phyloP scores from a whole-genome alignment of 192 early-diverging fungal species.

The Podila verticillata region DNA sequence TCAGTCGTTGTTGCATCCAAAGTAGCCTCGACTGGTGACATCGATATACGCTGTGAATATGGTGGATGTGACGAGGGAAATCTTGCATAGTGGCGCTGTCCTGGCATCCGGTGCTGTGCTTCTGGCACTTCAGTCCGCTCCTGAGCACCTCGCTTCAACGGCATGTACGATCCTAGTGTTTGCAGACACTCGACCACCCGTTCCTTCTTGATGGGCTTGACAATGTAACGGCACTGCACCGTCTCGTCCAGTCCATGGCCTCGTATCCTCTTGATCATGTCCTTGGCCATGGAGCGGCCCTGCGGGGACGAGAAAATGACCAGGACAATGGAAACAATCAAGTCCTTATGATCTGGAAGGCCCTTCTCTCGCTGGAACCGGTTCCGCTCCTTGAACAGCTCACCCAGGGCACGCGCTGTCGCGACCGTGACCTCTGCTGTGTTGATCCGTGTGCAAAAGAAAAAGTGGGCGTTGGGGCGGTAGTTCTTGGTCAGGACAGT shows the following conservation, averaged over 20 bases:
- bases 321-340: slow-evolving; percentile 39
- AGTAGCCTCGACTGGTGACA: no score
- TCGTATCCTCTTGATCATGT: slow-evolving; percentile 36
- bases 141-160: slow-evolving; percentile 2
- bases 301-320: slow-evolving; percentile 46
- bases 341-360: slow-evolving; percentile 13
- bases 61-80: no score
- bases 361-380: neutral
- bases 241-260: slow-evolving; percentile 30
- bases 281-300: slow-evolving; percentile 47
- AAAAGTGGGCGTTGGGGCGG: slow-evolving; percentile 41
- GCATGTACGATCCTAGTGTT: slow-evolving; percentile 21
- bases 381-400: slow-evolving; percentile 25
- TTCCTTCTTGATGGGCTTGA: slow-evolving; percentile 51
- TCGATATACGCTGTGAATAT: no score
- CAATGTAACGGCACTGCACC: slow-evolving; percentile 23
- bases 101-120: no score
- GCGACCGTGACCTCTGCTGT: slow-evolving; percentile 24
- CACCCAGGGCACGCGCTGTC: slow-evolving; percentile 28
- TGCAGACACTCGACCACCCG: slow-evolving; percentile 46
- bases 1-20: neutral
- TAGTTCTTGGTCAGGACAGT: slow-evolving; percentile 15
- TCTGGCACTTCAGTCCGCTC: neutral
- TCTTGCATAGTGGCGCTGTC: no score
- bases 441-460: slow-evolving; percentile 27